Evolutionary conservation across 257 asterid species (phyloP).

Genomic region (Petunia secreta): DNA sequence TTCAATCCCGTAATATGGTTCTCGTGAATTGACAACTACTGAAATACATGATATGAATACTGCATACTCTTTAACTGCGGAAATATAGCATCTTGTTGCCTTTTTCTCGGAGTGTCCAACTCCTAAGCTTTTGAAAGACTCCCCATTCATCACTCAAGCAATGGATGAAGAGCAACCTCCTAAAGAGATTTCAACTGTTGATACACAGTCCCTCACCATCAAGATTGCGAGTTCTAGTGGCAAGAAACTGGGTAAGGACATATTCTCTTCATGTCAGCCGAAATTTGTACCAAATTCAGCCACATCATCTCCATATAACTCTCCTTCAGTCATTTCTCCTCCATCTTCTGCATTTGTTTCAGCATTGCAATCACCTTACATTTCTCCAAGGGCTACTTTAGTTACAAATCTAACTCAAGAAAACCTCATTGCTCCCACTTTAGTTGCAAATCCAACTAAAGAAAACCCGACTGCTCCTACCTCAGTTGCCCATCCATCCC

Average conservation of each 20-base stretch:
- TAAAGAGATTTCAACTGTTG: conserved; percentile 38
- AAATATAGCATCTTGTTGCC: conserved; percentile 30
- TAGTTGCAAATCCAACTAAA: not conserved
- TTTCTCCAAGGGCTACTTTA: conserved; percentile 74
- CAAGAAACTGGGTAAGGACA: conserved; percentile 33
- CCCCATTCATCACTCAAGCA: conserved; percentile 35
- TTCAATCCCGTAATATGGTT: conserved; percentile 31
- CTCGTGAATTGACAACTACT: conserved; percentile 30
- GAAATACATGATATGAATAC: conserved; percentile 34
- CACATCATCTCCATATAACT: conserved; percentile 65
- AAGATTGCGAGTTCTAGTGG: conserved; percentile 49
- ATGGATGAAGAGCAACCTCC: conserved; percentile 52
- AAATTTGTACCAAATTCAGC: conserved; percentile 42
- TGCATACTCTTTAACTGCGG: conserved; percentile 24
- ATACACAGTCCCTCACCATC: conserved; percentile 59
- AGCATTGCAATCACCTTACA: conserved; percentile 85
- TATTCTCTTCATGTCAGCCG: conserved; percentile 32
- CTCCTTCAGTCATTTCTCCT: conserved; percentile 73
- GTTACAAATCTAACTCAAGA: conserved; percentile 35
- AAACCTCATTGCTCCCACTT: conserved; percentile 46
- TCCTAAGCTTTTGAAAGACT: conserved; percentile 16
- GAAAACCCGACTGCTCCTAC: conserved; percentile 25
- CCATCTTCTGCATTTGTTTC: conserved; percentile 93
- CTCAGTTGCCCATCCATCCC: conserved; percentile 57
- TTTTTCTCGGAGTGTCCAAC: conserved; percentile 23